Conservation (phyloP, 108 stramenopile genomes). For the Cylindrotheca fusiformis region DNA sequence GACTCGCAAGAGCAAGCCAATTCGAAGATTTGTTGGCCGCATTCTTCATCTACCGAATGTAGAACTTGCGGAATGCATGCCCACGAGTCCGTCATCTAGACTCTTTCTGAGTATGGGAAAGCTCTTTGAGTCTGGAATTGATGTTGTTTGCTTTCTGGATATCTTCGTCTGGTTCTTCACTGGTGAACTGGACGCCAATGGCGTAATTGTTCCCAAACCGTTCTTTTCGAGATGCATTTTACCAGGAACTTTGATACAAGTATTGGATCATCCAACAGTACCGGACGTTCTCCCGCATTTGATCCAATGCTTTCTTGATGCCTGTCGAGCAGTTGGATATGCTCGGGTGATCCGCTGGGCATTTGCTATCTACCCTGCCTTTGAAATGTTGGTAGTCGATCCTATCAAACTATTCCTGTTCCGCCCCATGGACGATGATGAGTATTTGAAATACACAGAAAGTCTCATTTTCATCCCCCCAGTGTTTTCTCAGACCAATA, state of each 20-base stretch:
- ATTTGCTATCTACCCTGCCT: conserved; percentile 44
- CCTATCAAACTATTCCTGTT: conserved; percentile 54
- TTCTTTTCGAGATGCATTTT: conserved; percentile 61
- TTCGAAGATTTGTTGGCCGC: conserved; percentile 1
- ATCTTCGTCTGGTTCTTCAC: conserved; percentile 73
- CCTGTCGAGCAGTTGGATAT: conserved; percentile 40
- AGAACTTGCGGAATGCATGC: conserved; percentile 41
- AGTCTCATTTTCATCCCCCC: conserved; percentile 18
- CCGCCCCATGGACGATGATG: conserved; percentile 45
- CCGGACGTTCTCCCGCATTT: conserved; percentile 46
- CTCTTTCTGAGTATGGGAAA: conserved; percentile 37
- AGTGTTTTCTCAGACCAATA: not conserved
- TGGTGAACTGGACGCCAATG: conserved; percentile 60
- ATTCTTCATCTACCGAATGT: conserved; percentile 30
- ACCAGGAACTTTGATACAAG: conserved; percentile 64
- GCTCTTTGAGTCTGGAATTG: conserved; percentile 48
- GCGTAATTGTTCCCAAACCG: conserved; percentile 55
- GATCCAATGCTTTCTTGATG: conserved; percentile 16
- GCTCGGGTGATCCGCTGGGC: conserved; percentile 54
- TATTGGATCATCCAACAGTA: conserved; percentile 65
- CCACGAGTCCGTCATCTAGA: conserved; percentile 48
- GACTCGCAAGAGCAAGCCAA: not conserved
- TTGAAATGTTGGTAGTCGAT: conserved; percentile 40
- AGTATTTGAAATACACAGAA: conserved; percentile 24
- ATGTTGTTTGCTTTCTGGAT: conserved; percentile 56